Conservation (phyloP, 2,329 filamentous ascomycete species). For the Fusarium beomiforme region DNA sequence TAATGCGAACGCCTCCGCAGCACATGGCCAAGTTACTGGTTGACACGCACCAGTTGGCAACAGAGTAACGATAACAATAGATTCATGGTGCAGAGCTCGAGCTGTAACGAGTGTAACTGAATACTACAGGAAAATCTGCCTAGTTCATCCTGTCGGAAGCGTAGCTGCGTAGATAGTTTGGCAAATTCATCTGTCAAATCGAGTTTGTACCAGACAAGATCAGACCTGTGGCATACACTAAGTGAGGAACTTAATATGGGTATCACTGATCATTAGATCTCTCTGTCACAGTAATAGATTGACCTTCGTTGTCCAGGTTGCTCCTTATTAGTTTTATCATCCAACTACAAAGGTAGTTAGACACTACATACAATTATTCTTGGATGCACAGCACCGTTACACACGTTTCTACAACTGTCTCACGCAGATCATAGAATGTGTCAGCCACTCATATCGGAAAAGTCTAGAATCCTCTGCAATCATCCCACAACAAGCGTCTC, state of each 20-base stretch:
- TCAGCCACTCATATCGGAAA: conserved; percentile 16
- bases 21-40: conserved; percentile 37
- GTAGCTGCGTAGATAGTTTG: too few species aligned
- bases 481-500: neutral
- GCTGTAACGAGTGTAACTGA: neutral
- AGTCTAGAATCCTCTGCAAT: conserved; percentile 27
- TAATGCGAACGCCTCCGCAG: conserved; percentile 37
- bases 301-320: neutral
- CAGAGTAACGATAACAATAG: neutral
- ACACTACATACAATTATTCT: neutral
- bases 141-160: too few species aligned
- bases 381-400: conserved; percentile 5
- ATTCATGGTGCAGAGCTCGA: neutral
- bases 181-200: neutral
- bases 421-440: neutral
- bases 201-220: neutral
- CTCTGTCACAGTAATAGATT: neutral
- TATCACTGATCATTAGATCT: too few species aligned
- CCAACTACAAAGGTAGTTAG: neutral
- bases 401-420: conserved; percentile 2
- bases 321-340: neutral
- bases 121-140: too few species aligned
- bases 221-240: too few species aligned
- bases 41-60: conserved; percentile 3
- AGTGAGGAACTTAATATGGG: too few species aligned